These are phyloP conservation scores for Phaeosphaeria sp. DNA, from an alignment of 2,329 filamentous ascomycete genomes.

Conservation along the genomic window DNA sequence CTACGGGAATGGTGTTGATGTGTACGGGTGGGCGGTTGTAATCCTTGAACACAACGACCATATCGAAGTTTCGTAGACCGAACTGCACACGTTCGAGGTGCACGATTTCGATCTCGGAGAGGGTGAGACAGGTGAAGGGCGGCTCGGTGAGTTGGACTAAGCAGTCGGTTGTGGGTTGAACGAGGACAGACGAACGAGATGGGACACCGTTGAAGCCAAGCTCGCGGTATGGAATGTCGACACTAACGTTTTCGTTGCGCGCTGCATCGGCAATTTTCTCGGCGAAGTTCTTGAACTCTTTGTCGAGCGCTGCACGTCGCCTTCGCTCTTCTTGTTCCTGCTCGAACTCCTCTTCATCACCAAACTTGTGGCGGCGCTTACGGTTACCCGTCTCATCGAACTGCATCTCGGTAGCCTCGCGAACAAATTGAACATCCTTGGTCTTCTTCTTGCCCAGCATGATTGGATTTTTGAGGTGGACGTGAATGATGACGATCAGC, in stretches of 20 bases:
- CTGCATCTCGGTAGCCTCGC: slow-evolving; percentile 96
- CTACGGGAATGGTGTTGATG: slow-evolving; percentile 97
- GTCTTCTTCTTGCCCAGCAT: slow-evolving; percentile 99
- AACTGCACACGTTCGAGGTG: slow-evolving; percentile 96
- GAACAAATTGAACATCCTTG: slow-evolving; percentile 97
- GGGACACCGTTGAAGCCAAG: slow-evolving; percentile 97
- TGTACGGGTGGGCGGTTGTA: slow-evolving; percentile 89
- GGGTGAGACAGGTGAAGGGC: slow-evolving; percentile 92
- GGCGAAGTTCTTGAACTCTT: slow-evolving; percentile 93
- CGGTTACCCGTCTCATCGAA: slow-evolving; percentile 99
- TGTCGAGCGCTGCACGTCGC: slow-evolving; percentile 88
- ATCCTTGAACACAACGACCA: slow-evolving; percentile 98
- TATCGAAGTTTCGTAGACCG: slow-evolving; percentile 97
- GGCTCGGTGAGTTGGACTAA: slow-evolving; percentile 96
- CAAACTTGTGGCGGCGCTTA: slow-evolving; percentile 96
- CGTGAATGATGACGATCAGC: slow-evolving; percentile 96
- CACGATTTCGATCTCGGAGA: slow-evolving; percentile 94
- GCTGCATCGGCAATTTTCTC: slow-evolving; percentile 98
- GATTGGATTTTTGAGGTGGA: slow-evolving; percentile 97
- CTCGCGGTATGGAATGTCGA: slow-evolving; percentile 96
- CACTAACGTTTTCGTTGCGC: slow-evolving; percentile 86
- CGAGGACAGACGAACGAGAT: slow-evolving; percentile 91
- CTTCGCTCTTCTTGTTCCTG: slow-evolving; percentile 96
- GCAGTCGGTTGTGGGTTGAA: slow-evolving; percentile 96
- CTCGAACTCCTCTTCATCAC: slow-evolving; percentile 98